These are phyloP conservation scores for Tylopilus balloui DNA, from an alignment of 768 basidiomycete species.

Conservation along the genomic window DNA sequence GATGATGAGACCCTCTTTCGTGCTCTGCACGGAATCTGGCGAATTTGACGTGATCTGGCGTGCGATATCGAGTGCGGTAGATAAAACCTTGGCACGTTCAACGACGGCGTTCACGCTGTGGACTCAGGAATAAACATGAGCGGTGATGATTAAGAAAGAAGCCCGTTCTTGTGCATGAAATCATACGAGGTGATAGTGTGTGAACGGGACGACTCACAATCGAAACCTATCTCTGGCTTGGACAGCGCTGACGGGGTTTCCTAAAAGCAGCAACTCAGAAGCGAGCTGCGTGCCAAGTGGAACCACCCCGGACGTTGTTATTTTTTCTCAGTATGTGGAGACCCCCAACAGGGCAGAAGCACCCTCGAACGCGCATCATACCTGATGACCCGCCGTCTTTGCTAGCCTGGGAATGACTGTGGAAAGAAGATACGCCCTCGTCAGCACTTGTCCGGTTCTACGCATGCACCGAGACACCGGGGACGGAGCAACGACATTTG, in stretches of 20 bases:
- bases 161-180: neutral
- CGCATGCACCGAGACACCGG: constrained; percentile 1
- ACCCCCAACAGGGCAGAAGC: constrained; percentile 5
- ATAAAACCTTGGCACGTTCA: constrained; percentile 45
- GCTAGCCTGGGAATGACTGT: constrained; percentile 66
- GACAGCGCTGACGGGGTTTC: constrained; percentile 58
- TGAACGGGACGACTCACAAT: constrained; percentile 50
- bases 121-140: constrained; percentile 9
- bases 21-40: constrained; percentile 74
- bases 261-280: constrained; percentile 71
- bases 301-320: constrained; percentile 4
- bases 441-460: constrained; percentile 13
- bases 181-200: constrained; percentile 13
- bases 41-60: constrained; percentile 58
- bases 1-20: constrained; percentile 65
- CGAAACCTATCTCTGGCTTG: constrained; percentile 69
- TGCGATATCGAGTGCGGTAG: constrained; percentile 60
- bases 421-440: neutral
- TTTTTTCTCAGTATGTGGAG: constrained; percentile 14
- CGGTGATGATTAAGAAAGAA: constrained; percentile 13
- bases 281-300: constrained; percentile 46
- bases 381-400: constrained; percentile 71
- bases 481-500: neutral
- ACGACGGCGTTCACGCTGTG: constrained; percentile 70
- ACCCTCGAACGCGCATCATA: constrained; percentile 26